Conservation (phyloP, 305 asterid genomes). For the Withania somnifera region DNA sequence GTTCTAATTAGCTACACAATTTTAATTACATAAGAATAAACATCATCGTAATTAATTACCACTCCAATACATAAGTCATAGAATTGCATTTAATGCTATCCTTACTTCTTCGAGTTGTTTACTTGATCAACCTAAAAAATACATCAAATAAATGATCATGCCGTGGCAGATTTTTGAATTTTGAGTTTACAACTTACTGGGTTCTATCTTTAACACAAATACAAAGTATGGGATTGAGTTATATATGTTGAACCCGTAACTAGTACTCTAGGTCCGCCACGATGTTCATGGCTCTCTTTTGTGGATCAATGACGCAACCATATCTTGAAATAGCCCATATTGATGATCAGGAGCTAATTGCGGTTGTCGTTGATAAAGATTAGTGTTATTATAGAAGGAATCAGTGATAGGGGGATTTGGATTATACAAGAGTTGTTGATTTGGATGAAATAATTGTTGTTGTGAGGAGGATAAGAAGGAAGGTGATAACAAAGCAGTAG, state of each 20-base stretch:
- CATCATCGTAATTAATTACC: neutral
- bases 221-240: no score
- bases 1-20: neutral
- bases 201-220: no score
- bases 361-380: neutral
- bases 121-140: neutral
- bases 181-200: no score
- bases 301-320: conserved; percentile 6
- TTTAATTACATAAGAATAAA: neutral
- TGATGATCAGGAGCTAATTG: conserved; percentile 1
- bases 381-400: conserved; percentile 1
- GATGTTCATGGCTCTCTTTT: conserved; percentile 1
- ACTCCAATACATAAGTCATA: neutral
- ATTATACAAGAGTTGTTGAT: conserved; percentile 6
- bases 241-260: no score
- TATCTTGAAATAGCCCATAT: conserved; percentile 4
- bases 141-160: neutral
- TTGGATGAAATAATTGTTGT: conserved; percentile 1
- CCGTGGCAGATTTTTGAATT: no score
- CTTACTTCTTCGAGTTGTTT: neutral
- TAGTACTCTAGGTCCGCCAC: no score
- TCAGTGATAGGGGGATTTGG: conserved; percentile 14
- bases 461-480: conserved; percentile 23
- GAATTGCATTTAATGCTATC: neutral
- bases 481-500: conserved; percentile 28